Conservation (phyloP, 2,329 filamentous ascomycete species). For the Aspergillus fijiensis region DNA sequence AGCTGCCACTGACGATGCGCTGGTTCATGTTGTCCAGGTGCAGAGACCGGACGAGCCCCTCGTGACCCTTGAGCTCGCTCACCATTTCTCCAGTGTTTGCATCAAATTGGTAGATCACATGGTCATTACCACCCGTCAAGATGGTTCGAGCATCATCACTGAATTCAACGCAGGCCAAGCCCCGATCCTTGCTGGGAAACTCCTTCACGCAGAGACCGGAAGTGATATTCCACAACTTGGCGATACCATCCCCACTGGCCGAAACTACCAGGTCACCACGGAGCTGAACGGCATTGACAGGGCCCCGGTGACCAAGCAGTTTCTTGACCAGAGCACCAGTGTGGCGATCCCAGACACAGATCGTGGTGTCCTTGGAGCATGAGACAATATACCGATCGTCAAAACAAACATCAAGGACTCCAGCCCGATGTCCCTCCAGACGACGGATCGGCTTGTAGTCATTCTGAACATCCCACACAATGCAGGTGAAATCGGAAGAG, state of each 20-base stretch:
- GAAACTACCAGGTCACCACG: constrained; percentile 90
- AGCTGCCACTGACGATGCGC: constrained; percentile 85
- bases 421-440: constrained; percentile 75
- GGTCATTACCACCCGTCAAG: constrained; percentile 91
- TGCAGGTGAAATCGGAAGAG: constrained; percentile 87
- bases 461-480: constrained; percentile 80
- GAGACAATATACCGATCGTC: constrained; percentile 91
- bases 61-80: constrained; percentile 77
- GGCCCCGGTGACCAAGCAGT: constrained; percentile 80
- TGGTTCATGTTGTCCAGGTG: constrained; percentile 87
- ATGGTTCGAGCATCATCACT: constrained; percentile 92
- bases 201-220: constrained; percentile 86
- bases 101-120: constrained; percentile 94
- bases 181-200: constrained; percentile 85
- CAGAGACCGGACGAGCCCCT: constrained; percentile 80
- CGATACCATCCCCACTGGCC: constrained; percentile 87
- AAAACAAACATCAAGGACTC: constrained; percentile 91
- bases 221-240: constrained; percentile 93
- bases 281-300: constrained; percentile 95
- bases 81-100: constrained; percentile 84
- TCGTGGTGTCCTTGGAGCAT: constrained; percentile 91
- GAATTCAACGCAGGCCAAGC: constrained; percentile 93
- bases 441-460: constrained; percentile 78
- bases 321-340: constrained; percentile 75
- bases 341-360: constrained; percentile 89